Percentiles rank a stretch among this genome's conserved stretches.
phyloP scores from a whole-genome alignment of 2,329 filamentous ascomycete genomes.

The Ophiostoma piceae region DNA sequence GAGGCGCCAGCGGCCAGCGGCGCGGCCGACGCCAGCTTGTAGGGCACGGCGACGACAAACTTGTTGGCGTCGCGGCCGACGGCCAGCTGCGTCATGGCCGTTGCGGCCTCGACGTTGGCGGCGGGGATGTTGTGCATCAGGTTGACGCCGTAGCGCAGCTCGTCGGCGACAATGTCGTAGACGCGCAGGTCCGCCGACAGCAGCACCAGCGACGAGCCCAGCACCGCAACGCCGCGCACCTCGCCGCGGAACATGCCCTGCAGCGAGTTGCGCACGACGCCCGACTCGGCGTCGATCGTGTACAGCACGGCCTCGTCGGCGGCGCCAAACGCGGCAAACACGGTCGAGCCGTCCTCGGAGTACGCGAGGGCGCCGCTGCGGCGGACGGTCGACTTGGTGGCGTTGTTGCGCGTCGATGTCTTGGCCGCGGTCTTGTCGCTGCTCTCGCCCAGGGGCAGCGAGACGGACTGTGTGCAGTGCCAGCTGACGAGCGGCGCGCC shows the following conservation, averaged over 20 bases:
- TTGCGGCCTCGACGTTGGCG: conserved; percentile 25
- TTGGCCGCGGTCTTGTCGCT: neutral
- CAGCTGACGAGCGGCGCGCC: conserved; percentile 64
- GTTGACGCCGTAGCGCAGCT: conserved; percentile 61
- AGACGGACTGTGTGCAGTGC: conserved; percentile 60
- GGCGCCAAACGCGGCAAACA: conserved; percentile 62
- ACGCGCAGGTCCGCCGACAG: conserved; percentile 69
- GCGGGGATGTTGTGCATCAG: conserved; percentile 43
- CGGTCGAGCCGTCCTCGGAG: conserved; percentile 75
- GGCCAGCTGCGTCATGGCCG: conserved; percentile 60
- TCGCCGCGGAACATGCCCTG: conserved; percentile 61
- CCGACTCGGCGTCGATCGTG: conserved; percentile 68
- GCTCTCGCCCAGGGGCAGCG: conserved; percentile 34
- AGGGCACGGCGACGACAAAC: conserved; percentile 57
- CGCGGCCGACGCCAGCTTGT: conserved; percentile 21
- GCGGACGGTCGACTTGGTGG: conserved; percentile 31
- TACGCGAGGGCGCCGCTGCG: conserved; percentile 65
- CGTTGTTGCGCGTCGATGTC: no score
- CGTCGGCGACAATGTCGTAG: conserved; percentile 78
- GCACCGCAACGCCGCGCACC: conserved; percentile 62
- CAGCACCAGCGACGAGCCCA: conserved; percentile 69
- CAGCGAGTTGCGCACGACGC: conserved; percentile 60
- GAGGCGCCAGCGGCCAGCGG: neutral
- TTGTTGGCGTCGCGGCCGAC: conserved; percentile 60
- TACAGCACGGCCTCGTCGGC: conserved; percentile 61